These are phyloP conservation scores for Fusarium marasasianum DNA, from an alignment of 2,329 filamentous ascomycete genomes.

Conservation along the genomic window DNA sequence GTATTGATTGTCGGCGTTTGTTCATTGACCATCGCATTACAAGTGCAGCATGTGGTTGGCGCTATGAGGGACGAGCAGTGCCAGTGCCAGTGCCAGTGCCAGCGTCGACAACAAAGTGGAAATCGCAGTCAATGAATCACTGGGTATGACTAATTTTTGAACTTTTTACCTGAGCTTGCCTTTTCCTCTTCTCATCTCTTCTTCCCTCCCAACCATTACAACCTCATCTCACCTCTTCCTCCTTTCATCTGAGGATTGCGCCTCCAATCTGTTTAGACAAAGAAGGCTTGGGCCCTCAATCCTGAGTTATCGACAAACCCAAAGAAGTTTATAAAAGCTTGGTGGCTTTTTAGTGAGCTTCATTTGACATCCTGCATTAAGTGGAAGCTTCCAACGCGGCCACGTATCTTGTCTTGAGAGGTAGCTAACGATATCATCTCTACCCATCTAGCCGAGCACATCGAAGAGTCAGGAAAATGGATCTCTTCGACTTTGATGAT, in stretches of 20 bases:
- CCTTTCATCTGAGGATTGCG: no score
- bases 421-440: not conserved
- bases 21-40: accelerated
- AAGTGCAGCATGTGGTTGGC: accelerated
- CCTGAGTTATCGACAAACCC: no score
- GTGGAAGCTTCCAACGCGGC: not conserved
- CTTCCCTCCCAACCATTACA: not conserved
- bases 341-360: no score
- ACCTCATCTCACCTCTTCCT: not conserved
- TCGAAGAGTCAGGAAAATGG: not conserved
- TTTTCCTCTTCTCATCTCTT: not conserved
- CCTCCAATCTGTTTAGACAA: no score
- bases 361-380: no score
- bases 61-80: not conserved
- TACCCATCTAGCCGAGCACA: not conserved
- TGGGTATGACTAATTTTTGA: accelerated
- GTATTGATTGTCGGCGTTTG: not conserved
- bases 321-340: no score
- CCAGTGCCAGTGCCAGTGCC: not conserved
- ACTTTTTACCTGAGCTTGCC: accelerated
- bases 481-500: not conserved
- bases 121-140: not conserved
- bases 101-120: not conserved
- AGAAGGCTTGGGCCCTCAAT: no score
- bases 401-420: not conserved